phyloP scores from a whole-genome alignment of 192 early-diverging fungal genomes.

The Rhizophagus clarus region DNA sequence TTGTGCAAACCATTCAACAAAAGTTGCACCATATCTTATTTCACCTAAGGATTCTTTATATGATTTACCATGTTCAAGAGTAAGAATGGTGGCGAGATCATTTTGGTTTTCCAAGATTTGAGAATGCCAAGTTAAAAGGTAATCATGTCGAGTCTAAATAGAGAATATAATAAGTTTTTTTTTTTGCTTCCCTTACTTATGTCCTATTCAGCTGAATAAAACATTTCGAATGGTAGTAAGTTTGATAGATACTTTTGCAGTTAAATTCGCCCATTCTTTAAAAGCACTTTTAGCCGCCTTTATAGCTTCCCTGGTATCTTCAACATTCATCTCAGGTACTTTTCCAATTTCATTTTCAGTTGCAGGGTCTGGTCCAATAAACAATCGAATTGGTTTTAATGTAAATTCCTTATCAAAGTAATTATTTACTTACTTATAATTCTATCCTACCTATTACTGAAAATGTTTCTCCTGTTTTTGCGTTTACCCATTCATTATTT shows the following conservation, averaged over 20 bases:
- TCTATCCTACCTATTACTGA: slow-evolving; percentile 51
- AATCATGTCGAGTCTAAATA: slow-evolving; percentile 49
- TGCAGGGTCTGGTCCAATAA: slow-evolving; percentile 58
- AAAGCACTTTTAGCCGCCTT: slow-evolving; percentile 62
- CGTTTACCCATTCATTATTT: slow-evolving; percentile 58
- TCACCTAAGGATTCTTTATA: slow-evolving; percentile 53
- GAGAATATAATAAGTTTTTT: slow-evolving; percentile 12
- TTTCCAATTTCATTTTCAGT: slow-evolving; percentile 59
- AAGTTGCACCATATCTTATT: slow-evolving; percentile 55
- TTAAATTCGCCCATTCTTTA: slow-evolving; percentile 59
- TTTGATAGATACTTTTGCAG: slow-evolving; percentile 49
- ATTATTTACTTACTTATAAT: neutral
- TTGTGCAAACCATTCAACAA: slow-evolving; percentile 85
- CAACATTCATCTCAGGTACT: slow-evolving; percentile 66
- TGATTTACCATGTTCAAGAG: slow-evolving; percentile 84
- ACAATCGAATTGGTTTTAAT: neutral
- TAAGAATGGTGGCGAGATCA: slow-evolving; percentile 79
- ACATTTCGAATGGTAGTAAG: neutral
- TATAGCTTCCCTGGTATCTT: slow-evolving; percentile 61
- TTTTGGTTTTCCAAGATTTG: slow-evolving; percentile 66
- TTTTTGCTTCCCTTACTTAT: neutral
- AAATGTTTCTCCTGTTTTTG: slow-evolving; percentile 49
- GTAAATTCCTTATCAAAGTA: neutral
- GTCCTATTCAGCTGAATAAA: neutral
- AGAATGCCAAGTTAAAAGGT: slow-evolving; percentile 67